Percentiles rank a stretch among this genome's conserved stretches.
Conservation (phyloP, 331 rosid species). For the Quercus tomentella region DNA sequence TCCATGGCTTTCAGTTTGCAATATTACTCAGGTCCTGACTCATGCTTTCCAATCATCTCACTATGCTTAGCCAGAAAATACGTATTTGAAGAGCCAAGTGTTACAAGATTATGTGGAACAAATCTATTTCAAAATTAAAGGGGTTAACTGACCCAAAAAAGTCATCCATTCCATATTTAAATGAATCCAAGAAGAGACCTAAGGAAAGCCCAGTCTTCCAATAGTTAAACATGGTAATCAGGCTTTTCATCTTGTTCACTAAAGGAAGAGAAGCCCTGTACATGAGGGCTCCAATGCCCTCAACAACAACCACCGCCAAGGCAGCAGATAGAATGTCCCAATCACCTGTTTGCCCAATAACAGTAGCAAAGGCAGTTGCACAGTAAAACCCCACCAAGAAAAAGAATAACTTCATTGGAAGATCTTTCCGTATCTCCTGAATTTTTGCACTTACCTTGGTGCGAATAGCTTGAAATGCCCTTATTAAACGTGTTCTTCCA, state of each 20-base stretch:
- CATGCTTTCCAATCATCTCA: not conserved
- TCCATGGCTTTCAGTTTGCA: not conserved
- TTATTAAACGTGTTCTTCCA: slow-evolving; percentile 68
- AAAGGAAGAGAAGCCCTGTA: slow-evolving; percentile 62
- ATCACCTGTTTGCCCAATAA: slow-evolving; percentile 96
- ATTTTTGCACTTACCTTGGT: slow-evolving; percentile 53
- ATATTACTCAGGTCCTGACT: not conserved
- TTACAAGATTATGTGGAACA: slow-evolving; percentile 7
- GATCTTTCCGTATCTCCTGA: slow-evolving; percentile 61
- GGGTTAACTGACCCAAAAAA: slow-evolving; percentile 30
- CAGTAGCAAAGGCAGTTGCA: slow-evolving; percentile 90
- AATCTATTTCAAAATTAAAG: slow-evolving; percentile 22
- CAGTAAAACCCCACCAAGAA: slow-evolving; percentile 90
- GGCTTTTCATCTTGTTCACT: slow-evolving; percentile 37
- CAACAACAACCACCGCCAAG: slow-evolving; percentile 80
- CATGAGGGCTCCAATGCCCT: slow-evolving; percentile 94
- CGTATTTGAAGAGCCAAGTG: slow-evolving; percentile 4
- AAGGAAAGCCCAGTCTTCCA: slow-evolving; percentile 95
- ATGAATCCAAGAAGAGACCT: slow-evolving; percentile 97
- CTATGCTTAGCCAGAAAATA: not conserved
- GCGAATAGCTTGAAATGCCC: slow-evolving; percentile 61
- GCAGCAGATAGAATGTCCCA: slow-evolving; percentile 98
- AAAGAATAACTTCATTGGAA: slow-evolving; percentile 69
- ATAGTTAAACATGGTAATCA: slow-evolving; percentile 74
- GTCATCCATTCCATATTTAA: slow-evolving; percentile 56